These are phyloP conservation scores for Scutellaria baicalensis DNA, from an alignment of 257 asterid genomes.

Conservation along the genomic window DNA sequence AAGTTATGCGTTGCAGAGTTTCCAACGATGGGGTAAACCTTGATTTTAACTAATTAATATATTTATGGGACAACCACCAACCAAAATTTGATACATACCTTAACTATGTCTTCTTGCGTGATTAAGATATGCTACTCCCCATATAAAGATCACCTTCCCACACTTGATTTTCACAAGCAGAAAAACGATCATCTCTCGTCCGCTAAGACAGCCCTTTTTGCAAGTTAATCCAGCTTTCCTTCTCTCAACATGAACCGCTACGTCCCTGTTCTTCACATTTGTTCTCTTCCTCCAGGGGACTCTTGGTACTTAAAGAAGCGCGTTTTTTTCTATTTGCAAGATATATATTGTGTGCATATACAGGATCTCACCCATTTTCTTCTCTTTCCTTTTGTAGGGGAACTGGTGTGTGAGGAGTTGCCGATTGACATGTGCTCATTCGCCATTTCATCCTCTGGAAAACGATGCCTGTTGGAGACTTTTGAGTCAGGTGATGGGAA, in stretches of 20 bases:
- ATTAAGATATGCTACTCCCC: background rate
- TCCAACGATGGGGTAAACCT: background rate
- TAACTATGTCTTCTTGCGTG: background rate
- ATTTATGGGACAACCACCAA: background rate
- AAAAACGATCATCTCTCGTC: background rate
- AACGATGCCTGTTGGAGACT: constrained; percentile 28
- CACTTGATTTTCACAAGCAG: constrained; percentile 4
- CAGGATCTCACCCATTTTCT: background rate
- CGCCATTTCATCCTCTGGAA: constrained; percentile 31
- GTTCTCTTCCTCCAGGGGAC: constrained; percentile 22
- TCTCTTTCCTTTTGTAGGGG: constrained; percentile 6
- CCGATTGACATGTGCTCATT: constrained; percentile 31
- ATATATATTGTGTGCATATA: background rate
- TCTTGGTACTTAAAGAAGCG: constrained; percentile 9
- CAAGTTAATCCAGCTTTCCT: background rate
- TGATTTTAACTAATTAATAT: background rate
- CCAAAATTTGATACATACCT: background rate
- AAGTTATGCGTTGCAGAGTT: background rate
- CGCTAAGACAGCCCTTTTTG: background rate
- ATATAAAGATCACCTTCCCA: constrained; percentile 11
- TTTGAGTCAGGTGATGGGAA: constrained; percentile 1
- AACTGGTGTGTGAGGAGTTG: constrained; percentile 29
- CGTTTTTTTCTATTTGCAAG: background rate
- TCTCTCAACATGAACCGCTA: background rate
- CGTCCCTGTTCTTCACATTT: constrained; percentile 12